Conservation (phyloP, 129 eudicot genomes). For the Sambucus nigra region DNA sequence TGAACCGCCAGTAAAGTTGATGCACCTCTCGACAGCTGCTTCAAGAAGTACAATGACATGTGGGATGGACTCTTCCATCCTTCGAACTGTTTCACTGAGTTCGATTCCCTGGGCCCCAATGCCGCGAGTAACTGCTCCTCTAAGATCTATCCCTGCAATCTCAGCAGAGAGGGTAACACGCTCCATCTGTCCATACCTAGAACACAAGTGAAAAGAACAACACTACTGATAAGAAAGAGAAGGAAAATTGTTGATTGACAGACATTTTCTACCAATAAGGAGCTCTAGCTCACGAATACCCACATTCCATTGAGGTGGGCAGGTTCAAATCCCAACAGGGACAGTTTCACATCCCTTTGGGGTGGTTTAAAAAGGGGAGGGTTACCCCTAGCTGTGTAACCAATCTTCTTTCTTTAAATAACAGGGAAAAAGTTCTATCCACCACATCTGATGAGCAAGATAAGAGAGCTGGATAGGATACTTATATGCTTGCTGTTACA, state of each 20-base stretch:
- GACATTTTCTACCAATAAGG: too few relatives aligned
- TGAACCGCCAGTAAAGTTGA: conserved; percentile 93
- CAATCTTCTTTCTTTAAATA: too few relatives aligned
- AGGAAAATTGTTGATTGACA: conserved; percentile 1
- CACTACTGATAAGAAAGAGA: not conserved
- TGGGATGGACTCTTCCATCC: conserved; percentile 99
- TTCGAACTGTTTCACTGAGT: conserved; percentile 95
- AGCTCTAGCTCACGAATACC: too few relatives aligned
- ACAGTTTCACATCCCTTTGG: too few relatives aligned
- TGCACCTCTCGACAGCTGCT: conserved; percentile 93
- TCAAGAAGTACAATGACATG: conserved; percentile 90
- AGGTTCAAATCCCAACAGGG: too few relatives aligned
- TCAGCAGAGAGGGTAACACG: conserved; percentile 77
- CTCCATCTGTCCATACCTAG: conserved; percentile 95
- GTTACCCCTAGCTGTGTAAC: too few relatives aligned
- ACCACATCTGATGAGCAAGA: too few relatives aligned
- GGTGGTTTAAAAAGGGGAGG: too few relatives aligned
- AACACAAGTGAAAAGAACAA: conserved; percentile 6
- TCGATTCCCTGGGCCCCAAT: conserved; percentile 91
- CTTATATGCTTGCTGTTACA: too few relatives aligned
- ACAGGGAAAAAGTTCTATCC: too few relatives aligned
- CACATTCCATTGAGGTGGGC: too few relatives aligned
- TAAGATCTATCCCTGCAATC: conserved; percentile 71
- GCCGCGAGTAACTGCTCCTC: conserved; percentile 89
- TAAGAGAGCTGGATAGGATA: too few relatives aligned